Base-by-base conservation (phyloP, 257 asterid species). In the Solanum paucissectum region DNA sequence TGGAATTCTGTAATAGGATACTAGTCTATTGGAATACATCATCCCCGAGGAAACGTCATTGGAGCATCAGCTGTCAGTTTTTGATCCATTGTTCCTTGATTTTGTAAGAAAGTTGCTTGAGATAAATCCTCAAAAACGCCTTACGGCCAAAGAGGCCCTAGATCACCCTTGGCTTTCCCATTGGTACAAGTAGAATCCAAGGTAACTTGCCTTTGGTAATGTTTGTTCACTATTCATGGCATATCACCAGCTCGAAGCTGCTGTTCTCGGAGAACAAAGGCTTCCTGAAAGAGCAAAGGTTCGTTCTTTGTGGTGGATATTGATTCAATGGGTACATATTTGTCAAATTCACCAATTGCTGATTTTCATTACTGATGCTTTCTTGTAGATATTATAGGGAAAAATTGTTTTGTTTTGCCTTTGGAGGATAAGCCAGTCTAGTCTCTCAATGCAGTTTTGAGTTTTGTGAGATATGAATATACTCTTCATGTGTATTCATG, bases 101-200 rank as follows among this genome's bases (percentile, higher is more conserved):
- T 96, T 96, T 83, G 52, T 96, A 13, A 92, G 89, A 74, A 87
- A 86, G 87, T 88, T 95, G 94, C 98, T 96, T 34, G 93, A 95
- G 93, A 93, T 93, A 79, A 93, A 95, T 90, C 98, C 98, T 6
- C 42, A 88, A 89, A 92, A 92, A 87, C 97, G 99, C 21, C 95
- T 94, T 0, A 93, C 93, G 20, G 99, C 98, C 4, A 83, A 88
- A 81, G 95, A 95, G 91, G 99, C 98, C 33, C 89, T 96, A 25
- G 77, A 84, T 74, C 99, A 96, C 87, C 98, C 98, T 16, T 96
- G 99, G 99, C 94, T 96, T 86, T 91, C 94, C 37, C 90, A 86
- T 77, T 37, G 87, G 1, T 94, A 93, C 49, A 74, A 49, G 64
- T 85, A 66, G 60, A 55, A 52, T 33, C 73, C 55, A 72, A 44